Evolutionary conservation across 108 stramenopile species (phyloP), one percentile per base, ranked within the genome.

Genomic region (Licmophora abbreviata): DNA sequence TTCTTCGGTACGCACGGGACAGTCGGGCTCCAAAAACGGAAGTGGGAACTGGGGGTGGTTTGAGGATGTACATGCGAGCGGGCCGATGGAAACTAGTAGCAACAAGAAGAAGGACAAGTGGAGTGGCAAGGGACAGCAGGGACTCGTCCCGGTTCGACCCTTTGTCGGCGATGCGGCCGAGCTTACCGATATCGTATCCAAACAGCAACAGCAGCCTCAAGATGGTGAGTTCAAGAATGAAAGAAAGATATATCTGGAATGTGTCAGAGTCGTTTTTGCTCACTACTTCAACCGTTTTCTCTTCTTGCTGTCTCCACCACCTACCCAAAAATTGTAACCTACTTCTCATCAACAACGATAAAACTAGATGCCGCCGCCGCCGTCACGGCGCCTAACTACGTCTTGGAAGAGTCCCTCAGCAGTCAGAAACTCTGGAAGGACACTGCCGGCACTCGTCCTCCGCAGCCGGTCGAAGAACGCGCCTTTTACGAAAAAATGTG

Each of bases 401-500:
- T 97, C 29, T 71, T 97, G 41, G 92, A 92, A 58, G 93, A 95
- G 44, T 85, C 69, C 29, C 30, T 88, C 3, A 75, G 73, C 2
- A 64, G 67, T 26, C 96, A 97, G 66, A 62, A 63, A 30, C 65
- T 97, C 8, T 97, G 94, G 94, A 88, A 91, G 50, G 45, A 81
- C 24, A 95, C 96, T 1, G 94, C 94, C 1, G 93, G 94, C 6
- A 77, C 75, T 29, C 73, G 96, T n/a, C 96, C 96, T 4, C 83
- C 88, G 5, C 96, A 97, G 59, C 96, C 96, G 3, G 64, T 76
- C 0, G 73, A 89, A 44, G 93, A 94, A 59, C 63, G 94, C 7
- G 83, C 83, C n/a, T 88, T 83, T 47, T 95, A 85, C 58, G 94
- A 95, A 63, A 73, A 86, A 60, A 66, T 91, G 66, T 97, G 96